Base-by-base conservation (phyloP, 768 basidiomycete species). In the Atractiella rhizophila region DNA sequence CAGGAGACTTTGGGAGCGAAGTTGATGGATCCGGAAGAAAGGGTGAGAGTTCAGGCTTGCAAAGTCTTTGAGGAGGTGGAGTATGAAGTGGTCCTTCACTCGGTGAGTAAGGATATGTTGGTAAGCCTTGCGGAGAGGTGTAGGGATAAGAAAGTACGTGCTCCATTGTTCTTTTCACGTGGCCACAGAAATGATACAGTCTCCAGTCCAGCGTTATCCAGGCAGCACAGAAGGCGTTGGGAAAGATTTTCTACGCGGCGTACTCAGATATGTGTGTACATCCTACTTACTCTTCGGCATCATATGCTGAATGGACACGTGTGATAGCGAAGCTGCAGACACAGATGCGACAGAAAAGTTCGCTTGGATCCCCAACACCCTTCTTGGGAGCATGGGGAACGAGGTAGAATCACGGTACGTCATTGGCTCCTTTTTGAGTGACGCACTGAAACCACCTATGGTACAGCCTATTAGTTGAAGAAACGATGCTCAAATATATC, bases 31-130 rank as follows among this genome's bases (percentile, higher is more conserved):
- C 74, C 80, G 0, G 91, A 96, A 48, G 91, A 94, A 44, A 79
- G 73, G 53, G 74, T 98, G 30, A 71, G 91, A 23, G 70, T 76
- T 5, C 74, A 81, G 1, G 72, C 73, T 1, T 88, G 83, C 63
- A 73, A 68, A 52, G 59, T 80, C 10, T 81, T 82, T 49, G 71
- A 73, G 1, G 68, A 73, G 40, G 60, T 96, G 10, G 86, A 94
- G 56, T 94, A 82, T 53, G 91, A 98, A 59, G 76, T 75, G 0
- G 76, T 73, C 0, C 56, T 83, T 25, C 85, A 88, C 54, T 73
- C 81, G 51, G 71, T 86, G 23, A 68, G 70, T 8, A 65, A 66
- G 44, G 54, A 56, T 0, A 72, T 74, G 37, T 60, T 94, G 34
- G 63, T 66, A 12, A 62, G 60, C 3, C 59, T 96, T 1, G 74